These are phyloP conservation scores for Alternaria longipes DNA, from an alignment of 2,329 filamentous ascomycete species.

Conservation along the genomic window DNA sequence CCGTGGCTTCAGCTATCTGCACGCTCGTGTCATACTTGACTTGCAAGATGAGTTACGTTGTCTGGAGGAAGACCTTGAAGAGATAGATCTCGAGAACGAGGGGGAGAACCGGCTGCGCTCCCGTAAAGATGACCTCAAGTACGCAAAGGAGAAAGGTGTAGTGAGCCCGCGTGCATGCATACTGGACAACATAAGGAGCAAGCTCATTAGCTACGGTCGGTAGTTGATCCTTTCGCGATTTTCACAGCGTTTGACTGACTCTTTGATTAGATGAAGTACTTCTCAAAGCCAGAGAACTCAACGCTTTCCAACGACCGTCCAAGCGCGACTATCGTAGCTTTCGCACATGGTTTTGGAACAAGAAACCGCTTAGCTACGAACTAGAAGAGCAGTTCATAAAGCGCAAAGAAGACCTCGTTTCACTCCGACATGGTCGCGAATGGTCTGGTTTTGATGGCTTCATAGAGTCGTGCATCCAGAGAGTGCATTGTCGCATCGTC, in stretches of 20 bases:
- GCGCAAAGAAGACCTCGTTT: conserved; percentile 49
- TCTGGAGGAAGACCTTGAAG: conserved; percentile 40
- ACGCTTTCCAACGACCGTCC: conserved; percentile 45
- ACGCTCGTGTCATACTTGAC: conserved; percentile 48
- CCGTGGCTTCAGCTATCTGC: conserved; percentile 51
- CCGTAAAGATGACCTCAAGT: conserved; percentile 11
- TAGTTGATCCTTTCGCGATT: too few species aligned
- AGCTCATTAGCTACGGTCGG: conserved; percentile 30
- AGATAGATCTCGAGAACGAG: conserved; percentile 16
- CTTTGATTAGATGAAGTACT: conserved; percentile 37
- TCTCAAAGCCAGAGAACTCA: conserved; percentile 43
- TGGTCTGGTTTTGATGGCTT: conserved; percentile 49
- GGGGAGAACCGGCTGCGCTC: conserved; percentile 20
- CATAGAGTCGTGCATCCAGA: conserved; percentile 37
- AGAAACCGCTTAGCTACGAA: conserved; percentile 35
- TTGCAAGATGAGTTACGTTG: conserved; percentile 47
- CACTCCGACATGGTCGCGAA: conserved; percentile 46
- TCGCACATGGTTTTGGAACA: conserved; percentile 39
- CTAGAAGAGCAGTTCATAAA: conserved; percentile 39
- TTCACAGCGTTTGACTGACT: too few species aligned
- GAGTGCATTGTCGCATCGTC: conserved; percentile 30
- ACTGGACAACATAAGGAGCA: conserved; percentile 19
- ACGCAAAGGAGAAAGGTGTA: conserved; percentile 14
- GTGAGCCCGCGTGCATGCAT: conserved; percentile 18
- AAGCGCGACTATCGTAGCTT: conserved; percentile 47